Base-by-base conservation (phyloP, 768 basidiomycete genomes). In the Ramaria sp. region DNA sequence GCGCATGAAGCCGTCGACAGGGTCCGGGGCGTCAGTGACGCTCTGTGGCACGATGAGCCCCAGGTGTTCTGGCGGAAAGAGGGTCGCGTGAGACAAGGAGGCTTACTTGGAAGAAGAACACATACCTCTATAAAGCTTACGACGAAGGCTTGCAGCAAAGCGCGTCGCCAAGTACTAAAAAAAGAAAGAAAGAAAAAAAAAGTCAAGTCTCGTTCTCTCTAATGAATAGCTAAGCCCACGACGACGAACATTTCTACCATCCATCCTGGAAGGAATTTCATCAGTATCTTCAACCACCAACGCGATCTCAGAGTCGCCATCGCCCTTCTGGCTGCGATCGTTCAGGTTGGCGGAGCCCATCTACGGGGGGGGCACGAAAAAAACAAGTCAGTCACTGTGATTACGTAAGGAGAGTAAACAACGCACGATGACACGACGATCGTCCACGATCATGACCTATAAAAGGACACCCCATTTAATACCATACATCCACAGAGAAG, bases 321-420 rank as follows among this genome's bases (percentile, higher is more conserved):
- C 86, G 24, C 94, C 94, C 82, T 78, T 84, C 68, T 90, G 88
- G 52, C 82, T 85, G 13, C 90, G 82, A 62, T 94, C 91, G 57
- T 94, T 94, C 60, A 94, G 64, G 65, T 97, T 98, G 15, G 95
- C 93, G 39, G 88, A 92, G 32, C 95, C 94, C 76, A 93, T 87
- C 88, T 90, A 49, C 30, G n/a, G 20, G 48, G 48, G n/a, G n/a
- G n/a, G n/a, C n/a, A n/a, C n/a, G n/a, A n/a, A n/a, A n/a, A n/a
- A n/a, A n/a, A n/a, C n/a, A n/a, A n/a, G n/a, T n/a, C n/a, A n/a
- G n/a, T n/a, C n/a, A n/a, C n/a, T n/a, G n/a, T n/a, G n/a, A n/a
- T n/a, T n/a, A n/a, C n/a, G n/a, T n/a, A n/a, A 28, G 16, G 22
- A 38, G 16, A 18, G 5, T 38, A 45, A 10, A 27, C 20, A 1